Evolutionary conservation across 2,329 filamentous ascomycete species (phyloP).

Genomic region (Fusarium odoratissimum): DNA sequence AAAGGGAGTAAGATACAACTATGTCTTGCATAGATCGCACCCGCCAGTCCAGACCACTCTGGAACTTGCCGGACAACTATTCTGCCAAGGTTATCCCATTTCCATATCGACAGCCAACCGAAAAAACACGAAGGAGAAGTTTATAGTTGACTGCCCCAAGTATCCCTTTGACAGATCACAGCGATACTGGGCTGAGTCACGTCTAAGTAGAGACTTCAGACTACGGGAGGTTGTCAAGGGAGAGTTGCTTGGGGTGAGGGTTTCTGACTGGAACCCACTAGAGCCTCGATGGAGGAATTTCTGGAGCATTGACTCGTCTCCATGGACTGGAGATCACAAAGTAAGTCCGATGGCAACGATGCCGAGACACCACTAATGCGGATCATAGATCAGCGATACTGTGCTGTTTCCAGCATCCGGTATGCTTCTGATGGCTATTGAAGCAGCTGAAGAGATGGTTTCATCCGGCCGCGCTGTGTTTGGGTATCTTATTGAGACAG

Average conservation of each 20-base stretch:
- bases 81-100: background rate
- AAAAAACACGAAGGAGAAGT: background rate
- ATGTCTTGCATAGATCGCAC: background rate
- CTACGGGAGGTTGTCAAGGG: constrained; percentile 48
- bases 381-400: background rate
- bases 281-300: constrained; percentile 46
- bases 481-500: background rate
- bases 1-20: background rate
- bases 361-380: accelerated
- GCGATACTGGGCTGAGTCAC: constrained; percentile 52
- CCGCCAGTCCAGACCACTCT: background rate
- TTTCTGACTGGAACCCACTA: constrained; percentile 32
- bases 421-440: constrained; percentile 62
- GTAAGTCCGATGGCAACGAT: background rate
- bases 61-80: background rate
- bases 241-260: constrained; percentile 53
- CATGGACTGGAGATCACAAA: constrained; percentile 56
- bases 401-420: constrained; percentile 15
- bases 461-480: accelerated
- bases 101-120: background rate
- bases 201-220: constrained; percentile 45
- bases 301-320: constrained; percentile 33
- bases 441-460: constrained; percentile 45
- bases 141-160: background rate
- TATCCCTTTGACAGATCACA: constrained; percentile 10